These are phyloP conservation scores for Hanseniaspora gamundiae DNA, from an alignment of 1,139 yeast genomes.

Conservation along the genomic window DNA sequence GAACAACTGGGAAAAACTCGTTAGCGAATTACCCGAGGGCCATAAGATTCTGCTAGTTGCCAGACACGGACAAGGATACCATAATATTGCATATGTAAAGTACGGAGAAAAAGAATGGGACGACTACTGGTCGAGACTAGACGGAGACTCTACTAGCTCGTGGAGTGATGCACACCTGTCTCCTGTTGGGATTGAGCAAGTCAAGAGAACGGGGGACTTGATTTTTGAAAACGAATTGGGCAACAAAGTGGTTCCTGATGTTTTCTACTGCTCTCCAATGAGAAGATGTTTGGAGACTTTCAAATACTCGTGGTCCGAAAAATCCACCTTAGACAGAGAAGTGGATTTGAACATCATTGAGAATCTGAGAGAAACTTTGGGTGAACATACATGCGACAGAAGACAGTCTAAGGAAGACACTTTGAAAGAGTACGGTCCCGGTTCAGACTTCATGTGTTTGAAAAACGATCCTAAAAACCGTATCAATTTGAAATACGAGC, in stretches of 20 bases:
- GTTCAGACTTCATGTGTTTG: constrained; percentile 14
- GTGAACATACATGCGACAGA: constrained; percentile 56
- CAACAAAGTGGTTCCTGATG: constrained; percentile 40
- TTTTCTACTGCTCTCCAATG: constrained; percentile 52
- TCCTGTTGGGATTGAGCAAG: constrained; percentile 43
- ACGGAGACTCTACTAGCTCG: constrained; percentile 17
- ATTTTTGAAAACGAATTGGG: constrained; percentile 35
- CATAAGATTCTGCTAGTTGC: constrained; percentile 53
- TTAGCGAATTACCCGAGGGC: constrained; percentile 5
- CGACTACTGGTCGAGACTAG: constrained; percentile 42
- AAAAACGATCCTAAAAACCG: constrained; percentile 8
- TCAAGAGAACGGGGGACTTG: constrained; percentile 30
- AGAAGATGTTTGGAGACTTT: constrained; percentile 50
- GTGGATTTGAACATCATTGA: constrained; percentile 31
- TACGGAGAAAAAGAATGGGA: constrained; percentile 52
- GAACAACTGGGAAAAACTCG: constrained; percentile 25
- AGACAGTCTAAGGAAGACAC: constrained; percentile 34
- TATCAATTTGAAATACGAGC: constrained; percentile 32
- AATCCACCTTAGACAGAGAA: constrained; percentile 17
- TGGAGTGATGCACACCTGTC: constrained; percentile 34
- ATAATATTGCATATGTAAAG: constrained; percentile 46
- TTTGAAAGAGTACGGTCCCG: constrained; percentile 17
- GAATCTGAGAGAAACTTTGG: constrained; percentile 53
- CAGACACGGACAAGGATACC: constrained; percentile 73
- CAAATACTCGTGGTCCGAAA: constrained; percentile 44